phyloP scores from a whole-genome alignment of 1,139 yeast genomes.

The Pneumocystis canis region DNA sequence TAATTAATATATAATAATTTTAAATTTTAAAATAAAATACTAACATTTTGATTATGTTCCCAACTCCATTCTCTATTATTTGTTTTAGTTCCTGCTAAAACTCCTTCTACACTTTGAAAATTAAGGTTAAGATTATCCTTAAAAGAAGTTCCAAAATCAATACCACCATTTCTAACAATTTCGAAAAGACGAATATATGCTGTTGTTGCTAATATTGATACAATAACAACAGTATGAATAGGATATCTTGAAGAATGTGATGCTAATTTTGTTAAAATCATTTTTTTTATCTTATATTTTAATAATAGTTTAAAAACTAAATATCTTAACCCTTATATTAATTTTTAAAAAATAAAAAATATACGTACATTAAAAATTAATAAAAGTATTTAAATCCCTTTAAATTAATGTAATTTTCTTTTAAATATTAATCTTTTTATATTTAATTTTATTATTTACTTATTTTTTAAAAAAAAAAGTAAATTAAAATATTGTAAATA shows the following conservation, averaged over 20 bases:
- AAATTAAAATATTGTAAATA: not conserved
- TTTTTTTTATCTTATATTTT: not conserved
- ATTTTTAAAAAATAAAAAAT: not conserved
- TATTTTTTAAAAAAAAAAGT: too few relatives aligned
- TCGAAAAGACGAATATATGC: slow-evolving; percentile 75
- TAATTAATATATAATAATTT: not conserved
- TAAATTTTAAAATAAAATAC: slow-evolving; percentile 13
- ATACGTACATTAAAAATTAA: not conserved
- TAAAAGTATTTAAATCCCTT: too few relatives aligned
- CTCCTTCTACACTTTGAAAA: slow-evolving; percentile 34
- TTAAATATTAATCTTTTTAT: too few relatives aligned
- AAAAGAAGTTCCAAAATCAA: slow-evolving; percentile 19
- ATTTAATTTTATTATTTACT: too few relatives aligned
- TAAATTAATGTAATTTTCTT: too few relatives aligned
- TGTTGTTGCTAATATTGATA: slow-evolving; percentile 62
- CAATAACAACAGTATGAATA: slow-evolving; percentile 66
- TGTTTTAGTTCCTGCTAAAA: slow-evolving; percentile 23
- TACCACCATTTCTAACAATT: slow-evolving; percentile 32
- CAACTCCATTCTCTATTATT: slow-evolving; percentile 11
- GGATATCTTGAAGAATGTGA: slow-evolving; percentile 32
- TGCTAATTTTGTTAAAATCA: slow-evolving; percentile 13
- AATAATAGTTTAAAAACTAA: not conserved
- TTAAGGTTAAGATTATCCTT: slow-evolving; percentile 13
- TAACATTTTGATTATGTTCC: slow-evolving; percentile 20
- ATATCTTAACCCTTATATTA: not conserved